A percentile compares a stretch with the other conserved stretches of the same genome.
Evolutionary conservation across 2,329 filamentous ascomycete species (phyloP).

Genomic region (Thermoascus crustaceus): DNA sequence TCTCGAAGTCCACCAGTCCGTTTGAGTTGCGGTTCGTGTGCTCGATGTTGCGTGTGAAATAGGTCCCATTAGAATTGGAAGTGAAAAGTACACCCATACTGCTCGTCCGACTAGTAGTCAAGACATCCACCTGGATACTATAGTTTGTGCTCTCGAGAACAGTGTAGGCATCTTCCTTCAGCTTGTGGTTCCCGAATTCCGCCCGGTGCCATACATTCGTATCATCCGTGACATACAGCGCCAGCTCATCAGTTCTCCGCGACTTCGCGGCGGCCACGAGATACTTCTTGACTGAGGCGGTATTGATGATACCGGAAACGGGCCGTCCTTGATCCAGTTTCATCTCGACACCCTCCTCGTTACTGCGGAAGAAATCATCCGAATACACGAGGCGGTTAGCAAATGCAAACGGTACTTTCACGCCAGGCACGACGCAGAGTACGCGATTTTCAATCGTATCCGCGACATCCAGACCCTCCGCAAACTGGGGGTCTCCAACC

Average conservation of each 20-base stretch:
- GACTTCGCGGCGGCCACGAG: slow-evolving; percentile 76
- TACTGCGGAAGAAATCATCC: slow-evolving; percentile 67
- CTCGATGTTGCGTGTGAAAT: slow-evolving; percentile 84
- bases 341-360: slow-evolving; percentile 56
- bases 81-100: slow-evolving; percentile 86
- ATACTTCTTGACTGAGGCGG: slow-evolving; percentile 79
- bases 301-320: slow-evolving; percentile 69
- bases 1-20: slow-evolving; percentile 89
- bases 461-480: slow-evolving; percentile 43
- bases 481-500: slow-evolving; percentile 63
- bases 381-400: slow-evolving; percentile 74
- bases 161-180: slow-evolving; percentile 80
- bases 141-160: slow-evolving; percentile 94
- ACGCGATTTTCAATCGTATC: slow-evolving; percentile 62
- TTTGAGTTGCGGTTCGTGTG: slow-evolving; percentile 75
- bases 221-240: slow-evolving; percentile 81
- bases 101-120: slow-evolving; percentile 54
- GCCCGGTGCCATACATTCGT: slow-evolving; percentile 82
- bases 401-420: slow-evolving; percentile 60
- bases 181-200: slow-evolving; percentile 78
- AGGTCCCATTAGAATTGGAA: slow-evolving; percentile 95
- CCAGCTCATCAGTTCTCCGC: slow-evolving; percentile 76
- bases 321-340: slow-evolving; percentile 65
- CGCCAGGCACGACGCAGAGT: slow-evolving; percentile 70
- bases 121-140: slow-evolving; percentile 92